These are phyloP conservation scores for Euphorbia pulcherrima DNA, from an alignment of 345 rosid genomes.

Conservation along the genomic window DNA sequence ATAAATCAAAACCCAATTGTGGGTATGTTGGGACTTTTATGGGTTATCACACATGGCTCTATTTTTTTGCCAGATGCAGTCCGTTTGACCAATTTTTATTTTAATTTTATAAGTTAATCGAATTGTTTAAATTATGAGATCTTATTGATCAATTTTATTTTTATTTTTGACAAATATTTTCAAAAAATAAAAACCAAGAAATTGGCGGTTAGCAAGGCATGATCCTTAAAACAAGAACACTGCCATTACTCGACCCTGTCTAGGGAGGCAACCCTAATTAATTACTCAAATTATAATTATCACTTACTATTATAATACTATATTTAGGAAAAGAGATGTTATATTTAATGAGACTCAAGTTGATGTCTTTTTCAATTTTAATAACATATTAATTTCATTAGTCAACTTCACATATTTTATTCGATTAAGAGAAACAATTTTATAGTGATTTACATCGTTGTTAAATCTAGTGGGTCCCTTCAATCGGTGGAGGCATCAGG, in stretches of 20 bases:
- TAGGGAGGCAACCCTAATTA: slow-evolving; percentile 56
- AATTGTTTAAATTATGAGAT: background rate
- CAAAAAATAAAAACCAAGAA: slow-evolving; percentile 8
- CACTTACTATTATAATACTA: too few species aligned
- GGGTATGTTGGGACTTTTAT: slow-evolving; percentile 68
- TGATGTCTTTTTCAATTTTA: slow-evolving; percentile 5
- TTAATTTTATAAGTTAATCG: background rate
- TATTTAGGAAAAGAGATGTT: background rate
- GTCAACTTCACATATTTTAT: background rate
- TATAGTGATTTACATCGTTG: too few species aligned
- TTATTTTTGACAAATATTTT: background rate
- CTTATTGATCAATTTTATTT: slow-evolving; percentile 2
- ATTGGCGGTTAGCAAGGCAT: slow-evolving; percentile 42
- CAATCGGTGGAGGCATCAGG: too few species aligned
- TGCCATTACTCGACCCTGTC: slow-evolving; percentile 52
- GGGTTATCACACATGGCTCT: slow-evolving; percentile 56
- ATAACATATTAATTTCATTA: background rate
- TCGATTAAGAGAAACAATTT: background rate
- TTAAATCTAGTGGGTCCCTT: too few species aligned
- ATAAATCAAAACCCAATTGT: slow-evolving; percentile 28
- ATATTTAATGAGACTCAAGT: slow-evolving; percentile 3
- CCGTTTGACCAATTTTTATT: slow-evolving; percentile 20
- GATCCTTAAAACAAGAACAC: slow-evolving; percentile 69
- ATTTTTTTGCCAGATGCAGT: slow-evolving; percentile 19
- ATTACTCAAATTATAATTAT: background rate